A percentile compares a stretch with the other conserved stretches of the same genome.
phyloP scores from a whole-genome alignment of 208 protist species.

The Trypanosoma cruzi region DNA sequence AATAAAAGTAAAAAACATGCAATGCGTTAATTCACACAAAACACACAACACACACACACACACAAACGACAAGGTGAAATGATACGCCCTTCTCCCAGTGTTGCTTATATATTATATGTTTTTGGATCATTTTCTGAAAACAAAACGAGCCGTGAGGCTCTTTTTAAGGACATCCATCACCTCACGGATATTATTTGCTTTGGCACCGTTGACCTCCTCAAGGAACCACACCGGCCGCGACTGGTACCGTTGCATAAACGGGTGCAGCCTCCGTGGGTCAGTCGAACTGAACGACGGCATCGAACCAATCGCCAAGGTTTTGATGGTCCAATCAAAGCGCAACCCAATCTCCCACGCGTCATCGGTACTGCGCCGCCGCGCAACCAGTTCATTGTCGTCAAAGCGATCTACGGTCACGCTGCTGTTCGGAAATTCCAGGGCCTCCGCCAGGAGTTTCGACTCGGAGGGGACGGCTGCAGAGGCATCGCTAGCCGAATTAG shows the following conservation, averaged over 20 bases:
- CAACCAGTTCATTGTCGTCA: constrained; percentile 60
- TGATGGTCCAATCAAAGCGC: constrained; percentile 74
- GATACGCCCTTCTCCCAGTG: not conserved
- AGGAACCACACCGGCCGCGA: constrained; percentile 62
- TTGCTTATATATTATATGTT: not conserved
- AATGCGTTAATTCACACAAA: not conserved
- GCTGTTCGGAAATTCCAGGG: constrained; percentile 52
- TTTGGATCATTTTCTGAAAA: constrained; percentile 41
- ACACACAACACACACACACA: not conserved
- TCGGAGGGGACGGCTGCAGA: constrained; percentile 1
- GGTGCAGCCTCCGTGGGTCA: constrained; percentile 49
- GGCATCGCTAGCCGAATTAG: not conserved
- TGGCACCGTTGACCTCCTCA: constrained; percentile 70
- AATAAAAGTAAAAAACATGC: not conserved
- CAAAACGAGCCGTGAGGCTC: constrained; percentile 53
- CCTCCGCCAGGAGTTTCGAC: constrained; percentile 13
- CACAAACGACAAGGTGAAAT: not conserved
- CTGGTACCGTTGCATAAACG: constrained; percentile 55
- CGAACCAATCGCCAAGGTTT: constrained; percentile 58
- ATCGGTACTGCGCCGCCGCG: constrained; percentile 55
- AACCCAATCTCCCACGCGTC: constrained; percentile 69
- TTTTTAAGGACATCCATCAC: constrained; percentile 70
- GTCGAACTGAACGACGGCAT: constrained; percentile 45
- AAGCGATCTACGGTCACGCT: constrained; percentile 63
- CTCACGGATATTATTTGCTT: constrained; percentile 59